phyloP scores from a whole-genome alignment of 768 basidiomycete genomes.

The Kwoniella sp. region DNA sequence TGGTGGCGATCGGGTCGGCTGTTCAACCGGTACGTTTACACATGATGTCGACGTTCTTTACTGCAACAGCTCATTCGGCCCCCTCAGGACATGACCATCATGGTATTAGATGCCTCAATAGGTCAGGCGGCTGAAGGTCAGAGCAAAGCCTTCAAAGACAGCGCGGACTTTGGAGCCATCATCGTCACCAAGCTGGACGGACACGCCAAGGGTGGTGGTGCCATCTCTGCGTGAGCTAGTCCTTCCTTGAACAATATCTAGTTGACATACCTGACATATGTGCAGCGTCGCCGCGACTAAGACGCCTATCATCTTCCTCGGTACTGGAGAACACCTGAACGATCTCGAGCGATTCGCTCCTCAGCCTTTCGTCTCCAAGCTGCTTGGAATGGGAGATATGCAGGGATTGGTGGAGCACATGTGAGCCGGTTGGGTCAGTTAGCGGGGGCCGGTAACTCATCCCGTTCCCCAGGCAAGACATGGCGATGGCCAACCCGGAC shows the following conservation, averaged over 20 bases:
- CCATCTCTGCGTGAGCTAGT: slow-evolving; percentile 84
- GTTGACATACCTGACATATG: not conserved
- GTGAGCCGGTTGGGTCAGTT: slow-evolving; percentile 44
- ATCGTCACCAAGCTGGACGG: slow-evolving; percentile 99
- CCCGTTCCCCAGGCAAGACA: slow-evolving; percentile 60
- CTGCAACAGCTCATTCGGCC: not conserved
- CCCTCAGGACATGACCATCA: slow-evolving; percentile 73
- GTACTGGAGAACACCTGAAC: slow-evolving; percentile 94
- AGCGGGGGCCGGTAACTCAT: slow-evolving; percentile 4
- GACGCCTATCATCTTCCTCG: slow-evolving; percentile 97
- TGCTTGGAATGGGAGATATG: slow-evolving; percentile 92
- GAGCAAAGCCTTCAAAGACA: slow-evolving; percentile 94
- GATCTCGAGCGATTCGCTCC: slow-evolving; percentile 95
- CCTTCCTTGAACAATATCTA: not conserved
- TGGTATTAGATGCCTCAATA: slow-evolving; percentile 95
- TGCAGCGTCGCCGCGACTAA: slow-evolving; percentile 92
- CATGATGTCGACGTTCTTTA: not conserved
- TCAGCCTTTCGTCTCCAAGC: slow-evolving; percentile 93
- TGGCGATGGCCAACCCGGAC: slow-evolving; percentile 87
- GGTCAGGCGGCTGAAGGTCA: slow-evolving; percentile 98
- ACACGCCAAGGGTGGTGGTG: slow-evolving; percentile 97
- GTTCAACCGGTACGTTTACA: slow-evolving; percentile 64
- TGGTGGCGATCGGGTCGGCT: slow-evolving; percentile 91
- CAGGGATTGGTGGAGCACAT: slow-evolving; percentile 97
- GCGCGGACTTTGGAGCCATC: slow-evolving; percentile 94